Evolutionary conservation across 139 green algal species (phyloP).

Genomic region (Ostreobium quekettii): DNA sequence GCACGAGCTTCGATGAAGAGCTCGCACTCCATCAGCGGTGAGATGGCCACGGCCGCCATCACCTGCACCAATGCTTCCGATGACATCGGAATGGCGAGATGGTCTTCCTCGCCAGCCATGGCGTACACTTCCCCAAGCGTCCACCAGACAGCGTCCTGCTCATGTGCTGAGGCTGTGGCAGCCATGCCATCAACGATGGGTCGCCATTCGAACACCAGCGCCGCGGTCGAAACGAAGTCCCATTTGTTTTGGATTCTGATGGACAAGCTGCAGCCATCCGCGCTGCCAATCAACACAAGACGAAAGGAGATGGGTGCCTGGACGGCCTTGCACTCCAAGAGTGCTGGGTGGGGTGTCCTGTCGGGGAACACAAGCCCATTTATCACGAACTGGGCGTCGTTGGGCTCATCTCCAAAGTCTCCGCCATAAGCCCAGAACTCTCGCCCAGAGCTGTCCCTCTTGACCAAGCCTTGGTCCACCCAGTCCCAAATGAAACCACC

Average conservation of each 20-base stretch:
- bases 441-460: conserved; percentile 13
- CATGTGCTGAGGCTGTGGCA: conserved; percentile 7
- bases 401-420: conserved; percentile 82
- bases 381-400: conserved; percentile 92
- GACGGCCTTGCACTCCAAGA: conserved; percentile 45
- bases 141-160: background rate
- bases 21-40: conserved; percentile 18
- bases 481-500: conserved; percentile 99
- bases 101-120: background rate
- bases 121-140: background rate
- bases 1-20: conserved; percentile 42
- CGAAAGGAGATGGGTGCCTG: conserved; percentile 46
- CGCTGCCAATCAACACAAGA: conserved; percentile 17
- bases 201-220: conserved; percentile 45
- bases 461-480: conserved; percentile 82
- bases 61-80: background rate
- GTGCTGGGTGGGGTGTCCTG: conserved; percentile 57
- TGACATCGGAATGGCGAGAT: conserved; percentile 1
- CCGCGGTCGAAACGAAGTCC: conserved; percentile 34
- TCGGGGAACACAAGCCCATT: conserved; percentile 90
- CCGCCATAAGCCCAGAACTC: conserved; percentile 85
- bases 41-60: background rate
- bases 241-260: conserved; percentile 45
- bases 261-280: background rate
- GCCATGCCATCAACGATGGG: conserved; percentile 41